Evolutionary conservation across 163 green algal species (phyloP).

Genomic region (Scenedesmus sp.): DNA sequence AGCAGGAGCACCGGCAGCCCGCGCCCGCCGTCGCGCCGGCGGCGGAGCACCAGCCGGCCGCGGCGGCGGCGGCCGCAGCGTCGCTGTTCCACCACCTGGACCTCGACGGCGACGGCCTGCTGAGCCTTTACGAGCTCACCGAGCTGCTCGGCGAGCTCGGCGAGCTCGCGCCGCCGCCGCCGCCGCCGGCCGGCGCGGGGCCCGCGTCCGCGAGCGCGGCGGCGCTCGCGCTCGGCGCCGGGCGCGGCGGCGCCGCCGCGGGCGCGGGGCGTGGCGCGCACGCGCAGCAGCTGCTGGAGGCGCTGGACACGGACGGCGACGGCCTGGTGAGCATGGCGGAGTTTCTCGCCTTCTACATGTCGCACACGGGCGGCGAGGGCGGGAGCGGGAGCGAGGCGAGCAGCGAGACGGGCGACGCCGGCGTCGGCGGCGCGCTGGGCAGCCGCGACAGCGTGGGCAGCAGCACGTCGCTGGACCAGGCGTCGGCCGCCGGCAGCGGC

Average conservation of each 20-base stretch:
- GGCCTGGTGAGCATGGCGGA: constrained; percentile 25
- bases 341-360: constrained; percentile 31
- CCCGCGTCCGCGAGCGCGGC: not conserved
- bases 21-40: too few relatives aligned
- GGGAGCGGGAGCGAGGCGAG: not conserved
- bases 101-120: constrained; percentile 23
- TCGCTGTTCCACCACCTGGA: constrained; percentile 23
- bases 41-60: constrained; percentile 13
- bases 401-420: not conserved
- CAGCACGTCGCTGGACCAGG: not conserved
- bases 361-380: constrained; percentile 3
- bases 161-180: too few relatives aligned
- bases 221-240: not conserved
- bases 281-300: constrained; percentile 31
- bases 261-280: constrained; percentile 3
- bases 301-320: constrained; percentile 32
- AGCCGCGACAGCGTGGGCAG: constrained; percentile 18
- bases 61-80: constrained; percentile 20
- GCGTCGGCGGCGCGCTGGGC: not conserved
- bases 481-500: not conserved
- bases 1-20: not conserved
- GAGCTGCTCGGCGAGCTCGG: constrained; percentile 40
- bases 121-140: constrained; percentile 37
- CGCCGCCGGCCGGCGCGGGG: too few relatives aligned
- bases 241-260: not conserved